Evolutionary conservation across 768 basidiomycete genomes (phyloP).

Genomic region (Leccinum sublutescens): DNA sequence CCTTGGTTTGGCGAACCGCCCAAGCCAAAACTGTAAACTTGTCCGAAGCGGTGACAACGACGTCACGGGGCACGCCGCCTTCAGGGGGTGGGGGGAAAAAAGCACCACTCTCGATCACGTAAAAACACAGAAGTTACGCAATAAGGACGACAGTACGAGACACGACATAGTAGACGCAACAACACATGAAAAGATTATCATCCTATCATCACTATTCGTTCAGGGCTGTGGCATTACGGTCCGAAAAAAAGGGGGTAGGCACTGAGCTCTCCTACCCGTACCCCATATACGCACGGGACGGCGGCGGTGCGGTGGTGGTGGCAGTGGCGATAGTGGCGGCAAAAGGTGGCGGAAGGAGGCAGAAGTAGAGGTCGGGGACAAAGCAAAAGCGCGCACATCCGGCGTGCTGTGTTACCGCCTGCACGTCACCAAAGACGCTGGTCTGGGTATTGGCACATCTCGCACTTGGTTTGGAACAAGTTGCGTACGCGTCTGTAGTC

Average conservation of each 20-base stretch:
- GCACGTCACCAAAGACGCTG: conserved; percentile 19
- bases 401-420: background rate
- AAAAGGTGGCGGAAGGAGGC: conserved; percentile 7
- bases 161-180: background rate
- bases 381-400: conserved; percentile 1
- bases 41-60: background rate
- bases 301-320: background rate
- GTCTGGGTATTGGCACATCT: conserved; percentile 45
- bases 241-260: background rate
- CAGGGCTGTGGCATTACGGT: background rate
- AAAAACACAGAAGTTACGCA: background rate
- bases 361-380: background rate
- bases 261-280: background rate
- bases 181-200: background rate
- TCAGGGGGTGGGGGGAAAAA: background rate
- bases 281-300: background rate
- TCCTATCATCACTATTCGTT: background rate
- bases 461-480: conserved; percentile 66
- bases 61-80: background rate
- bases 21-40: background rate
- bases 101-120: background rate
- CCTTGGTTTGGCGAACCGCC: no score
- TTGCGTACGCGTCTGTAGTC: conserved; percentile 60
- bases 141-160: background rate
- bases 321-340: background rate